These are phyloP conservation scores for Alternaria conjuncta DNA, from an alignment of 2,329 filamentous ascomycete genomes.

Conservation along the genomic window DNA sequence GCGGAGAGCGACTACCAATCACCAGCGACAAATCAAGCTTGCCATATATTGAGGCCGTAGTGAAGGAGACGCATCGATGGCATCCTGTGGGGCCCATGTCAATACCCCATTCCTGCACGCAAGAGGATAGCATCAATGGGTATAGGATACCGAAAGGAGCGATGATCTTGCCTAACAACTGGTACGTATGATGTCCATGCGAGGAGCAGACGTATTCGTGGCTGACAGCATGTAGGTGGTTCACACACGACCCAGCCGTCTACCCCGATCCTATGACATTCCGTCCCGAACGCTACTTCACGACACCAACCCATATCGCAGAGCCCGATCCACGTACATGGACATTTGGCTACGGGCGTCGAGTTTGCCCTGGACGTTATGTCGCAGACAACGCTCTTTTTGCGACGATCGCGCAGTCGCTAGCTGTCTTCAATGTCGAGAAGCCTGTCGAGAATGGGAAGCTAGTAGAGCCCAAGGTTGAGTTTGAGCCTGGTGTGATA, in stretches of 20 bases:
- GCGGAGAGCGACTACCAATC: conserved; percentile 54
- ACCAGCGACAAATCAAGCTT: conserved; percentile 56
- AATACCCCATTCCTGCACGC: conserved; percentile 37
- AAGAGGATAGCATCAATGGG: conserved; percentile 49
- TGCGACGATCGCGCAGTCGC: conserved; percentile 51
- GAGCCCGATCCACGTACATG: conserved; percentile 50
- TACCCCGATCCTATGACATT: conserved; percentile 52
- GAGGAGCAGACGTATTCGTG: background rate
- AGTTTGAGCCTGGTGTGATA: conserved; percentile 48
- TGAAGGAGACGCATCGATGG: conserved; percentile 56
- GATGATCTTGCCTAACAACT: conserved; percentile 48
- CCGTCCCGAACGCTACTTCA: conserved; percentile 54
- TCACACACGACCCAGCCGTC: conserved; percentile 49
- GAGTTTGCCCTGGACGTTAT: conserved; percentile 52
- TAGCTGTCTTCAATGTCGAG: conserved; percentile 57
- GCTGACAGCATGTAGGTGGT: conserved; percentile 40
- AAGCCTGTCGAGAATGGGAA: conserved; percentile 49
- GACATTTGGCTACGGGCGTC: conserved; percentile 53
- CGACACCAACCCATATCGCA: conserved; percentile 32
- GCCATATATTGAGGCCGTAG: conserved; percentile 42
- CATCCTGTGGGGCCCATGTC: conserved; percentile 42
- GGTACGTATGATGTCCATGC: conserved; percentile 44
- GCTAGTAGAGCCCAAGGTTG: conserved; percentile 44
- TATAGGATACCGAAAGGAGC: conserved; percentile 54
- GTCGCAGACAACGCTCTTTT: conserved; percentile 53